A percentile compares a stretch with the other conserved stretches of the same genome.
Evolutionary conservation across 768 basidiomycete genomes (phyloP).

Genomic region (Butyriboletus loyo): DNA sequence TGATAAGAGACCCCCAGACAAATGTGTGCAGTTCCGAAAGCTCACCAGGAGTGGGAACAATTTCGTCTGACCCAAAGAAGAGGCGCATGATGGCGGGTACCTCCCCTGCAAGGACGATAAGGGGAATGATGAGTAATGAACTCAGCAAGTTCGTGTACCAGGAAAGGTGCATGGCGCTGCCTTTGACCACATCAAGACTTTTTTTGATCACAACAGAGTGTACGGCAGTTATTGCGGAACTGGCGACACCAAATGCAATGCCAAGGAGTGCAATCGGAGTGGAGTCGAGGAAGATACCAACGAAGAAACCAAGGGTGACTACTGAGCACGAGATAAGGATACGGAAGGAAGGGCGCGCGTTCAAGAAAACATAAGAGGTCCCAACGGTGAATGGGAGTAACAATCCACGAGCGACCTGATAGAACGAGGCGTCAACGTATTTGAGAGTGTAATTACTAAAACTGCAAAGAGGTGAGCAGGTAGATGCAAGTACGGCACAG

Average conservation of each 20-base stretch:
- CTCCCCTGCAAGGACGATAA: constrained; percentile 77
- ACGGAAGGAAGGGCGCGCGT: constrained; percentile 68
- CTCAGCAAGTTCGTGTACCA: constrained; percentile 92
- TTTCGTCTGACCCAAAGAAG: constrained; percentile 46
- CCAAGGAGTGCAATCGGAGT: constrained; percentile 59
- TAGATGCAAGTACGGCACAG: not conserved
- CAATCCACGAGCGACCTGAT: constrained; percentile 92
- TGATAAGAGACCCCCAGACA: constrained; percentile 74
- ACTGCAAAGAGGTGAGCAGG: constrained; percentile 37
- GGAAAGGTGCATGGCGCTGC: constrained; percentile 78
- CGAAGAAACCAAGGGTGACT: constrained; percentile 91
- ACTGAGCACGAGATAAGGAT: constrained; percentile 74
- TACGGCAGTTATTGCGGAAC: constrained; percentile 81
- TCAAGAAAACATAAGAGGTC: constrained; percentile 78
- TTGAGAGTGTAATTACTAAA: constrained; percentile 90
- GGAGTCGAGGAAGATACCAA: constrained; percentile 80
- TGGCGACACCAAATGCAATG: constrained; percentile 75
- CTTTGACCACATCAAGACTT: constrained; percentile 73
- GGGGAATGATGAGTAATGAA: constrained; percentile 66
- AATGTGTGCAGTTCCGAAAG: constrained; percentile 60
- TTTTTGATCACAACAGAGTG: constrained; percentile 96
- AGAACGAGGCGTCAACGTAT: constrained; percentile 93
- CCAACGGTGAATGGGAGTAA: constrained; percentile 91
- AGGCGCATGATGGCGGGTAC: constrained; percentile 59
- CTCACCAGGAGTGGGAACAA: constrained; percentile 35